phyloP scores from a whole-genome alignment of 768 basidiomycete species.

The Auriscalpium microsporum region DNA sequence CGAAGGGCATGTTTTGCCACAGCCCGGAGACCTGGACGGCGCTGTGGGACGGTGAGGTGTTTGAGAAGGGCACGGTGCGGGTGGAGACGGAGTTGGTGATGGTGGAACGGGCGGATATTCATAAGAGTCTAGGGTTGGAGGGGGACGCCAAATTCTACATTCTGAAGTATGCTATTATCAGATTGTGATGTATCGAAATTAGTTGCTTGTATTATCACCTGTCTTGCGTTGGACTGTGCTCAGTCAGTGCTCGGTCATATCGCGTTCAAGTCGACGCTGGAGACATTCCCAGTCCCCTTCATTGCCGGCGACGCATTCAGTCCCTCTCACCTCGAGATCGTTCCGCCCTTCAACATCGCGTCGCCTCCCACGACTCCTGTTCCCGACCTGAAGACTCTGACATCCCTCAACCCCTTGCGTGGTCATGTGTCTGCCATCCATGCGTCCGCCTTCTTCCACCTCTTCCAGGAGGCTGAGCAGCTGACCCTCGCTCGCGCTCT shows the following conservation, averaged over 20 bases:
- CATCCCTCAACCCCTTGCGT: slow-evolving; percentile 36
- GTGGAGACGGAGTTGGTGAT: background rate
- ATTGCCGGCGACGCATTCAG: slow-evolving; percentile 49
- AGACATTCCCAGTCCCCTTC: slow-evolving; percentile 47
- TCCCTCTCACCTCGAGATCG: slow-evolving; percentile 29
- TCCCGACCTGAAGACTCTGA: slow-evolving; percentile 25
- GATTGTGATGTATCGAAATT: background rate
- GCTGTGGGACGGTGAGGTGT: slow-evolving; percentile 26
- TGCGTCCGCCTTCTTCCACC: slow-evolving; percentile 40
- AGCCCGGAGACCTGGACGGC: slow-evolving; percentile 27
- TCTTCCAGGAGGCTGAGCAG: slow-evolving; percentile 37
- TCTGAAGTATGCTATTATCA: background rate
- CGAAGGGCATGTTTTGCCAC: slow-evolving; percentile 23
- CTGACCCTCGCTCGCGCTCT: slow-evolving; percentile 31
- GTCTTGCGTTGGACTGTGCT: no score
- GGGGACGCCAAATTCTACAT: background rate
- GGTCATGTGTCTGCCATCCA: slow-evolving; percentile 43
- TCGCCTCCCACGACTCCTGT: slow-evolving; percentile 13
- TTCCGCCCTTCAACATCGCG: slow-evolving; percentile 17
- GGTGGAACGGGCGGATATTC: background rate
- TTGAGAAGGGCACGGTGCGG: slow-evolving; percentile 3
- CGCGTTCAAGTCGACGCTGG: slow-evolving; percentile 44
- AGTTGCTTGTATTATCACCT: background rate
- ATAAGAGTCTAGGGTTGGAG: background rate
- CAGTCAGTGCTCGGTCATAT: no score